These are phyloP conservation scores for Blepharisma stoltei DNA, from an alignment of 73 alveolate genomes.

Conservation along the genomic window DNA sequence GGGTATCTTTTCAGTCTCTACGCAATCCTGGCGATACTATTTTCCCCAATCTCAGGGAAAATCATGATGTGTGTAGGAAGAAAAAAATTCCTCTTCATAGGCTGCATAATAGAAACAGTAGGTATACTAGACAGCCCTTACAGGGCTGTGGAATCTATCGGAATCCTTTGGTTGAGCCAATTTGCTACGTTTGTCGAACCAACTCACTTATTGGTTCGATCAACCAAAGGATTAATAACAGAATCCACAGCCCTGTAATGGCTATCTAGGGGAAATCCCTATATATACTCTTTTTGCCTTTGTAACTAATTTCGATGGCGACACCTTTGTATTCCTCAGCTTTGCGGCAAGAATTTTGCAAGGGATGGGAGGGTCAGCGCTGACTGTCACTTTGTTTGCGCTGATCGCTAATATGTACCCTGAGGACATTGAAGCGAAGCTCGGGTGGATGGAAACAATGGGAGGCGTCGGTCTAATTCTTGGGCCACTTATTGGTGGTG, in stretches of 20 bases:
- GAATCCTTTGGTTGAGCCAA: too few relatives aligned
- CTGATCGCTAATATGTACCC: constrained; percentile 46
- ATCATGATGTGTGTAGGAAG: constrained; percentile 39
- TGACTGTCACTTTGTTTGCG: constrained; percentile 45
- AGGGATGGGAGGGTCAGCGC: constrained; percentile 44
- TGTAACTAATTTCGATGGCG: constrained; percentile 15
- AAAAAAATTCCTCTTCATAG: constrained; percentile 35
- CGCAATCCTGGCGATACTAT: constrained; percentile 29
- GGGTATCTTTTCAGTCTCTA: constrained; percentile 34
- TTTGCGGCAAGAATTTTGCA: constrained; percentile 33
- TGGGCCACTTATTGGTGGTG: constrained; percentile 64
- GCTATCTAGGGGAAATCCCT: too few relatives aligned
- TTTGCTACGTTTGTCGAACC: too few relatives aligned
- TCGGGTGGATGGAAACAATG: constrained; percentile 53
- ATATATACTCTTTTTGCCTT: constrained; percentile 6
- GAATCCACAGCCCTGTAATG: too few relatives aligned
- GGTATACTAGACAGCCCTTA: too few relatives aligned
- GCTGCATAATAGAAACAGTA: constrained; percentile 24
- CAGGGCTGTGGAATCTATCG: too few relatives aligned
- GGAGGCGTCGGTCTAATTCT: constrained; percentile 55
- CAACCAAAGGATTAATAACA: constrained; percentile 17
- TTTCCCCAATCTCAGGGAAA: constrained; percentile 45
- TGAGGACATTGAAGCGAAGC: constrained; percentile 43
- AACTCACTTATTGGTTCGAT: not conserved
- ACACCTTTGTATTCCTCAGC: constrained; percentile 29